phyloP scores from a whole-genome alignment of 768 basidiomycete genomes.

The Podaxis sp. region DNA sequence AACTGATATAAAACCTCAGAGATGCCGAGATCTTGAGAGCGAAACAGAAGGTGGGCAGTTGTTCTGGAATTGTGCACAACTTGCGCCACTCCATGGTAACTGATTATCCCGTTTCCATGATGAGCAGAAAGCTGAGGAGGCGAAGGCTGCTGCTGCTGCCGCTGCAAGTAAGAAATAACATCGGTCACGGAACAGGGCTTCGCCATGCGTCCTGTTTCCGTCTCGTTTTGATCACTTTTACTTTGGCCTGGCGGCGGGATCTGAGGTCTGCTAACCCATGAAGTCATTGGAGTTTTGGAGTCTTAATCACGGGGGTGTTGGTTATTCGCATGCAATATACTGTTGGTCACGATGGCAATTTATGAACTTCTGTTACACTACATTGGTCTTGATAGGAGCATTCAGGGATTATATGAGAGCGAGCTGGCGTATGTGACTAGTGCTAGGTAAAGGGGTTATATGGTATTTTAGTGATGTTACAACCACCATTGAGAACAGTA shows the following conservation, averaged over 20 bases:
- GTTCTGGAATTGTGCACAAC: not conserved
- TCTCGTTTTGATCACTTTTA: not conserved
- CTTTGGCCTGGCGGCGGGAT: not conserved
- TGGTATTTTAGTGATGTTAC: not conserved
- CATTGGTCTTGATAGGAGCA: not conserved
- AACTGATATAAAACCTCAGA: constrained; percentile 36
- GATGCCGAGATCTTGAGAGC: constrained; percentile 74
- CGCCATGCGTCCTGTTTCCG: not conserved
- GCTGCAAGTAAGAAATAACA: constrained; percentile 35
- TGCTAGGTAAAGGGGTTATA: not conserved
- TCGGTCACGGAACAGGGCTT: not conserved
- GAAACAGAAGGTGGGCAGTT: constrained; percentile 68
- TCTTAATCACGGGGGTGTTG: not conserved
- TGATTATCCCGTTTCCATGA: constrained; percentile 3
- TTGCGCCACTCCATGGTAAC: not conserved
- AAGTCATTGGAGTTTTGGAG: not conserved
- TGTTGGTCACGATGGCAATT: not conserved
- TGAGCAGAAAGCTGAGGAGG: constrained; percentile 54
- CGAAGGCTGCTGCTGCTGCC: constrained; percentile 33
- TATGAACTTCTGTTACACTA: not conserved
- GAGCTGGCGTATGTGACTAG: not conserved
- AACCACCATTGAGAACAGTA: not conserved
- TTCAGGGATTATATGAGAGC: not conserved
- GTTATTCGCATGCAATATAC: not conserved
- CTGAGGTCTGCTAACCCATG: not conserved